A percentile compares a stretch with the other conserved stretches of the same genome.
phyloP scores from a whole-genome alignment of 1,284 basidiomycete species.

The Marasmius tenuissimus region DNA sequence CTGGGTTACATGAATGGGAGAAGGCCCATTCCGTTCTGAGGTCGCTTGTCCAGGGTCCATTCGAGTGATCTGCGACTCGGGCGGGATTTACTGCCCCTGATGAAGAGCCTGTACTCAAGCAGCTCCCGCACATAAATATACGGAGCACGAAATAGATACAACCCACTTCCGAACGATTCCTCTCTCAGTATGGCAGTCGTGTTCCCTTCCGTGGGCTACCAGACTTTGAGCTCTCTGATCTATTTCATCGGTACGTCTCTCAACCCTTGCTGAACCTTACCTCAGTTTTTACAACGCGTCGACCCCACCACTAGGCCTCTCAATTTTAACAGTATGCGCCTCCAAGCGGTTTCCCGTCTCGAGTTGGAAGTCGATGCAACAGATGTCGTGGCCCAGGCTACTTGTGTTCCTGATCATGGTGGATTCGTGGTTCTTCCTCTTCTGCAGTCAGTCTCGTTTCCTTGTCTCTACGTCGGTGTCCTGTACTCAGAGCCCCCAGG shows the following conservation, averaged over 20 bases:
- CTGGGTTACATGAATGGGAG: too few relatives aligned
- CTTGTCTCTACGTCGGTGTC: not conserved
- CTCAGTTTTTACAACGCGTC: not conserved
- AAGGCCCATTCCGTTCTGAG: too few relatives aligned
- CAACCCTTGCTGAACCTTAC: too few relatives aligned
- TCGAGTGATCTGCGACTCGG: too few relatives aligned
- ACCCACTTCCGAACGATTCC: not conserved
- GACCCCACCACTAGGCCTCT: not conserved
- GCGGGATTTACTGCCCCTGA: too few relatives aligned
- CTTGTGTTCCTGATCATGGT: not conserved
- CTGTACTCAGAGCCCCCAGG: not conserved
- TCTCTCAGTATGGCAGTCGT: not conserved
- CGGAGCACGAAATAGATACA: too few relatives aligned
- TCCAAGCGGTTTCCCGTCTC: not conserved
- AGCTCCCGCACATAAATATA: too few relatives aligned
- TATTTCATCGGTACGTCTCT: not conserved
- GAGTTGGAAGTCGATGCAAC: not conserved
- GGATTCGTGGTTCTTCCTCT: not conserved
- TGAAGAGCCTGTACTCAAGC: too few relatives aligned
- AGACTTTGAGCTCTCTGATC: not conserved
- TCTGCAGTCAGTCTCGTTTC: not conserved
- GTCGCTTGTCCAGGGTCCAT: too few relatives aligned
- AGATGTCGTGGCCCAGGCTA: not conserved
- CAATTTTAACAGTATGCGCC: not conserved
- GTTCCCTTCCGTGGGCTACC: not conserved